Conservation (phyloP, 1,284 basidiomycete genomes). For the Pseudozyma flocculosa region DNA sequence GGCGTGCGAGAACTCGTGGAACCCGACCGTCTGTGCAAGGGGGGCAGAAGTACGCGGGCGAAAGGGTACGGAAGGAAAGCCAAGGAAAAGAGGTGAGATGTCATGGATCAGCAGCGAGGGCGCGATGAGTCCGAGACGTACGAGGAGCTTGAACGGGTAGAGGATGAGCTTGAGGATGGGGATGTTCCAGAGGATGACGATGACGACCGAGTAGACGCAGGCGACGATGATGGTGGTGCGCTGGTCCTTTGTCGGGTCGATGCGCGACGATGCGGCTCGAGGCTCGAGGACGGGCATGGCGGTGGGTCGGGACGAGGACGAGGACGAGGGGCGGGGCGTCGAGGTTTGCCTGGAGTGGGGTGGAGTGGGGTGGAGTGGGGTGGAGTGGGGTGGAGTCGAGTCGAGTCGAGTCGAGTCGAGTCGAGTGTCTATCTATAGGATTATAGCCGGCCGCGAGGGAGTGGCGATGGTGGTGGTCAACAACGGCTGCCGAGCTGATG, state of each 20-base stretch:
- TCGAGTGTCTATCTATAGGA: too few species aligned
- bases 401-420: too few species aligned
- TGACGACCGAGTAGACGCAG: slow-evolving; percentile 47
- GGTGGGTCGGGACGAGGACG: too few species aligned
- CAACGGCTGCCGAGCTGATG: too few species aligned
- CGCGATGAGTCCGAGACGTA: neutral
- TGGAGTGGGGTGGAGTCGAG: too few species aligned
- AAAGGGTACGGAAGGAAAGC: slow-evolving; percentile 1
- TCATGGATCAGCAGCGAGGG: neutral
- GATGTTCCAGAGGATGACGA: slow-evolving; percentile 50
- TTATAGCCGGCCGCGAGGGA: too few species aligned
- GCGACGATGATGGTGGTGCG: slow-evolving; percentile 55
- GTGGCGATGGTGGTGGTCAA: too few species aligned
- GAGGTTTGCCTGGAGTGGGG: too few species aligned
- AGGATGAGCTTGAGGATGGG: slow-evolving; percentile 53
- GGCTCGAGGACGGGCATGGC: slow-evolving; percentile 6
- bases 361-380: too few species aligned
- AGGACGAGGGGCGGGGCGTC: neutral
- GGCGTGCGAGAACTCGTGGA: slow-evolving; percentile 54
- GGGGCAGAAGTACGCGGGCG: neutral
- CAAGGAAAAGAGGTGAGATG: slow-evolving; percentile 8
- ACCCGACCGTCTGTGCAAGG: slow-evolving; percentile 29
- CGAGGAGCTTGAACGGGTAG: slow-evolving; percentile 57
- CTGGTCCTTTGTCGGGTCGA: slow-evolving; percentile 48
- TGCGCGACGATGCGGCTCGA: slow-evolving; percentile 10